Conservation (phyloP, 177 flowering plant genomes). For the Tripterygium wilfordii region DNA sequence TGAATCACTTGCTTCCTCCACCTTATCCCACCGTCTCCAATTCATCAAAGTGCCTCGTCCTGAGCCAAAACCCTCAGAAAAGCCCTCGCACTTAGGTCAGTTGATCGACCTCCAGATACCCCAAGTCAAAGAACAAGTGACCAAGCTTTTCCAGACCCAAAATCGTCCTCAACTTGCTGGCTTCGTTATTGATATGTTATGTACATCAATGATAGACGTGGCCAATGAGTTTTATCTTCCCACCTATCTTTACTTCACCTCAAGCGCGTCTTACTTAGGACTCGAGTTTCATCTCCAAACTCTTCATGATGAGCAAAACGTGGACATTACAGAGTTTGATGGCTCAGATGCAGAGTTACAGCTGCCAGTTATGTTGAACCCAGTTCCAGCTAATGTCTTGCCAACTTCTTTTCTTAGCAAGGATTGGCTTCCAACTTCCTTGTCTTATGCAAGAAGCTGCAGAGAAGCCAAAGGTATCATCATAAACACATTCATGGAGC, state of each 20-base stretch:
- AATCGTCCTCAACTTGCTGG: background rate
- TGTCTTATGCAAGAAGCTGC: background rate
- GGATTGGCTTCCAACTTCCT: background rate
- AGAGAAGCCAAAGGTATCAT: conserved; percentile 22
- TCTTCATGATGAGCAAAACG: conserved; percentile 1
- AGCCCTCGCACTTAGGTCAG: background rate
- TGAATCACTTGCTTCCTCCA: background rate
- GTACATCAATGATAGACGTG: conserved; percentile 23
- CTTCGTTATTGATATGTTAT: conserved; percentile 18
- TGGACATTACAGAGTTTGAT: conserved; percentile 3
- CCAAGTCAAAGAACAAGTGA: background rate
- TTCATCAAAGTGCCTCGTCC: no score
- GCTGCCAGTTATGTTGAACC: conserved; percentile 15
- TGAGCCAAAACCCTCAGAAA: no score
- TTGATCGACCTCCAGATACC: background rate
- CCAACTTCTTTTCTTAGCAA: conserved; percentile 10
- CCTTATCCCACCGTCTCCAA: no score
- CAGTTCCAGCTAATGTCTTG: conserved; percentile 19
- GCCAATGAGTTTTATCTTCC: conserved; percentile 30
- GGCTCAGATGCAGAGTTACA: conserved; percentile 10
- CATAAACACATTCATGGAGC: conserved; percentile 23
- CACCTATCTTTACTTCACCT: conserved; percentile 19
- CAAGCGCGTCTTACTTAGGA: conserved; percentile 16
- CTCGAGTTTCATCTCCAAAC: conserved; percentile 15
- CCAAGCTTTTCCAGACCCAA: no score